Base-by-base conservation (phyloP, 768 basidiomycete genomes). In the Lyophyllum atratum region DNA sequence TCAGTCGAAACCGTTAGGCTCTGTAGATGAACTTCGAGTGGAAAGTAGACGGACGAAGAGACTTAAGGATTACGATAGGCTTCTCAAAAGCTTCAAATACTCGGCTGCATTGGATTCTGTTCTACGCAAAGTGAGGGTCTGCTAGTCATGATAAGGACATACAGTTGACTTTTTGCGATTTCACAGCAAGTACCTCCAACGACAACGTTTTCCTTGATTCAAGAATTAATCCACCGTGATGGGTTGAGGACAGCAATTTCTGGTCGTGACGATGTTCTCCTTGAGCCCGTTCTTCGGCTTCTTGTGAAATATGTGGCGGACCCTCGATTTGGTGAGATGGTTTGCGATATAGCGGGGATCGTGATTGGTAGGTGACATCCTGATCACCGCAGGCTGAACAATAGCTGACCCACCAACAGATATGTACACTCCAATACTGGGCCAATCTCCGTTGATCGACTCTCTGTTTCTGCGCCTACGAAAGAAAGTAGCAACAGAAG, bases 21-120 rank as follows among this genome's bases (percentile, higher is more conserved):
- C 91, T 64, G 76, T 78, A 2, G 82, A 92, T 55, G 95, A 98
- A 69, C 80, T 92, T 54, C 84, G 84, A 61, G 82, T 96, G 15
- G 89, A 93, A 72, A 85, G 79, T 54, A 83, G 83, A 69, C 80
- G 87, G 56, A 83, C 74, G 68, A 87, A 82, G 68, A 82, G 84
- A 59, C 74, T 98, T 46, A 89, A 83, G 70, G 89, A 93, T 54
- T 97, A 97, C 72, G 97, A 99, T 70, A 84, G 84, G 64, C 76
- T 93, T 50, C 77, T 99, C 48, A 98, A 98, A 72, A 79, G 76
- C 37, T 99, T 98, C 80, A 92, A 92, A 67, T 98, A 99, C 72
- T 89, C 90, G 8, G 93, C 93, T 33, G 97, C 97, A 4, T 74
- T 99, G 53, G 96, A 99, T 73, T 86, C 93, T 5, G 95, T 95